Percentiles rank a stretch among this genome's conserved stretches.
Evolutionary conservation across 2,329 filamentous ascomycete genomes (phyloP).

Genomic region (Dothideomycetidae sp.): DNA sequence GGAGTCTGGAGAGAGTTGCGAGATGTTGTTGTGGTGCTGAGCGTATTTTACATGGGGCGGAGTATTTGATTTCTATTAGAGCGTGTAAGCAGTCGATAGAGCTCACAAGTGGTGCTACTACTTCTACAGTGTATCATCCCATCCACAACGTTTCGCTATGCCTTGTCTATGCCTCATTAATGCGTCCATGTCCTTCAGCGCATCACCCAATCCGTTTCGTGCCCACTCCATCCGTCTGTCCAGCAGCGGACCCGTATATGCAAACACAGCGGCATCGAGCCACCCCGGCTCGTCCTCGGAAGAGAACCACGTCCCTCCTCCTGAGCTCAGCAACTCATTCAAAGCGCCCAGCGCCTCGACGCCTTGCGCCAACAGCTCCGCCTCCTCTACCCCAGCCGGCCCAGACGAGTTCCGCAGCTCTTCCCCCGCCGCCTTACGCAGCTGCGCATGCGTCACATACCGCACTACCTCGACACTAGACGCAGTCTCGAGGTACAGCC

Average conservation of each 20-base stretch:
- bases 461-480: conserved; percentile 49
- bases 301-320: conserved; percentile 48
- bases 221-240: conserved; percentile 50
- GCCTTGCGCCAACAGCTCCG: conserved; percentile 45
- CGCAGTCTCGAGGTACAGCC: conserved; percentile 55
- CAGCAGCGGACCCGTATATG: conserved; percentile 72
- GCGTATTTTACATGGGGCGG: too few species aligned
- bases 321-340: conserved; percentile 38
- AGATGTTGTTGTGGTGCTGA: too few species aligned
- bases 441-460: conserved; percentile 46
- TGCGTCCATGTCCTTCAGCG: conserved; percentile 43
- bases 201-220: conserved; percentile 44
- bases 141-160: conserved; percentile 30
- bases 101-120: too few species aligned
- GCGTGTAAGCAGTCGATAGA: too few species aligned
- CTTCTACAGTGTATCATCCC: not conserved
- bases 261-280: conserved; percentile 81
- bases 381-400: conserved; percentile 36
- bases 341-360: conserved; percentile 49
- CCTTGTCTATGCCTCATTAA: conserved; percentile 52
- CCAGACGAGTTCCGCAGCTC: conserved; percentile 50
- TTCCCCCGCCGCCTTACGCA: conserved; percentile 57
- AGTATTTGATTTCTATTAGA: too few species aligned
- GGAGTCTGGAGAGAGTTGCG: conserved; percentile 5
- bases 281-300: conserved; percentile 44